Base-by-base conservation (phyloP, 768 basidiomycete species). In the Clitopilus passeckerianus region DNA sequence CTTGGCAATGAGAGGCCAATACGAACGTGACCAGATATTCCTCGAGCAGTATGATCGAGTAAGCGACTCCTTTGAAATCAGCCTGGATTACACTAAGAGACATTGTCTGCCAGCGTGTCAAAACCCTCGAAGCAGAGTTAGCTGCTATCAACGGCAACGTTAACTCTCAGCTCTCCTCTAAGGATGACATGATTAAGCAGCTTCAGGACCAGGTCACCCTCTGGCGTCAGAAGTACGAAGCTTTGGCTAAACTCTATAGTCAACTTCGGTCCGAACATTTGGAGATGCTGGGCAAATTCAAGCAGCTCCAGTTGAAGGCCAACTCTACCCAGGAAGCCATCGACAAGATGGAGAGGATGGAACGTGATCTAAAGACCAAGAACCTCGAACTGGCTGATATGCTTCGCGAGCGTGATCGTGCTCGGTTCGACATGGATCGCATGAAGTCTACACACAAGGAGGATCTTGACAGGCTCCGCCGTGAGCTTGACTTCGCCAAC, bases 171-270 rank as follows among this genome's bases (percentile, higher is more conserved):
- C 80, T 97, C 76, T 70, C 77, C 56, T 89, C 94, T 15, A 99
- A 98, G 72, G 97, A 99, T 70, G 95, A 97, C 14, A 77, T 98
- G 67, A 96, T 98, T 72, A 88, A 87, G 68, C 93, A 95, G 69
- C 83, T 99, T 2, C 96, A 98, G 68, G 93, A 97, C 68, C 97
- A 99, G 75, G 95, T 98, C 63, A 91, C 85, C 3, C 77, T 96
- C 14, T 99, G 97, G 97, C 89, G 94, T 58, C 95, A 93, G 78
- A 99, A 99, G 74, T 99, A 99, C 72, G 97, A 99, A 71, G 93
- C 96, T 0, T 80, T 99, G 60, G 97, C 97, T 46, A 99, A 98
- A 73, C 84, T 99, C 8, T 99, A 99, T 79, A 98, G 95, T 66
- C 97, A 98, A 71, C 86, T 99, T 9, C 91, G 97, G 57, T 91